Percentiles rank a stretch among this genome's conserved stretches.
Evolutionary conservation across 2,329 filamentous ascomycete species (phyloP).

Genomic region (Neoscytalidium dimidiatum): DNA sequence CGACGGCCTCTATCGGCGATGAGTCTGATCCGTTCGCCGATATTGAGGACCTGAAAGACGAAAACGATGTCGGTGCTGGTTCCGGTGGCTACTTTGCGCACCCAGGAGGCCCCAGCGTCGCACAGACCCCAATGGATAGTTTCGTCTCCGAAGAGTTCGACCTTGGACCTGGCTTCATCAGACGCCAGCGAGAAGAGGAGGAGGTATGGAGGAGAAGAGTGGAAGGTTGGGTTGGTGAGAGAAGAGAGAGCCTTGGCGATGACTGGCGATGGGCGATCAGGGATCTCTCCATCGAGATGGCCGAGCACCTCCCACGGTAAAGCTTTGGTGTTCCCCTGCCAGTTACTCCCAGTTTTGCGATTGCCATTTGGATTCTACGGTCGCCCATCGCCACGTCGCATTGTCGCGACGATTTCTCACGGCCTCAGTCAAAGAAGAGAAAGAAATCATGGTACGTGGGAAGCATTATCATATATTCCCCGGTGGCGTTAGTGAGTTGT

Average conservation of each 20-base stretch:
- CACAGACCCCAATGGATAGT: slow-evolving; percentile 4
- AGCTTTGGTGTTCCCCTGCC: neutral
- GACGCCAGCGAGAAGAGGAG: slow-evolving; percentile 87
- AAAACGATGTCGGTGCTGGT: slow-evolving; percentile 32
- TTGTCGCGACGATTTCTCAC: neutral
- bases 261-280: slow-evolving; percentile 18
- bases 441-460: slow-evolving; percentile 9
- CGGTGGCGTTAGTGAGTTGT: slow-evolving; percentile 1
- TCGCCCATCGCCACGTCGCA: neutral
- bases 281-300: slow-evolving; percentile 15
- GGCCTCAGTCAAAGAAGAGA: neutral
- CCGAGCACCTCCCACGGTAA: slow-evolving; percentile 8
- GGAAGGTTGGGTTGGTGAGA: slow-evolving; percentile 70
- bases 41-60: slow-evolving; percentile 87
- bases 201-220: slow-evolving; percentile 87
- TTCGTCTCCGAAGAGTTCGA: slow-evolving; percentile 93
- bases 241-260: slow-evolving; percentile 21
- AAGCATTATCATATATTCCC: neutral
- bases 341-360: neutral
- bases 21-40: slow-evolving; percentile 94
- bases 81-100: slow-evolving; percentile 8
- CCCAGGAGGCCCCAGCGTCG: neutral
- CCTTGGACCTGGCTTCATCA: slow-evolving; percentile 90
- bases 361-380: neutral
- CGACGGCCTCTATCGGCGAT: slow-evolving; percentile 70